Evolutionary conservation across 108 stramenopile species (phyloP), one percentile per base, ranked within the genome.

Genomic region (Stephanodiscus triporus): DNA sequence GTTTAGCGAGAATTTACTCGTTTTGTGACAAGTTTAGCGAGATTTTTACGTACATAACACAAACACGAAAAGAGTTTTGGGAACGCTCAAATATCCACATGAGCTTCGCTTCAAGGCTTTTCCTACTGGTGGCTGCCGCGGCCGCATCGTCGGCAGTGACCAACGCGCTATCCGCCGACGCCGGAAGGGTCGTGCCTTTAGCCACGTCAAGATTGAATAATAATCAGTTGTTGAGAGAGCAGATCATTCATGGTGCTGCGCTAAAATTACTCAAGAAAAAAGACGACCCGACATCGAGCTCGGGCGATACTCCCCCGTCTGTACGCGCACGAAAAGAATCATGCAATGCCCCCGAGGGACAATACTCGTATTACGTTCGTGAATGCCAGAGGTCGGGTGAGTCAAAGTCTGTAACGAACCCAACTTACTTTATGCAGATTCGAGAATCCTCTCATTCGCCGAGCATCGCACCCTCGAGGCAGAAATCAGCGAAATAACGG

Each of bases 401-500:
- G 73, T 17, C 13, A 61, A 10, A 8, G 24, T 45, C 42, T 20
- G 4, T 60, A 9, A 5, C 30, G 5, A 71, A 13, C 30, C 36
- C 9, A 7, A 37, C 40, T 72, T 72, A 32, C 68, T 19, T 43
- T 4, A 9, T 16, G 29, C 48, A 26, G n/a, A n/a, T n/a, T n/a
- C n/a, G n/a, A n/a, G n/a, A n/a, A n/a, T 42, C 22, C 40, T 51
- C 32, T 11, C 60, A 19, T 49, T 16, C 14, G 32, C 6, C 17
- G 8, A 23, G 47, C 29, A 43, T 70, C n/a, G 32, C 71, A 37
- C 23, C 9, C 13, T 65, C 38, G 36, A 47, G 17, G 34, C 42
- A 24, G 78, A 79, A 63, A 79, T 72, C 16, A 54, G 62, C 43
- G 59, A 62, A 68, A 79, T 79, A 50, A 63, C 78, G 30, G 59